Percentiles rank a stretch among this genome's conserved stretches.
These are phyloP conservation scores for Arabis alpina DNA, from an alignment of 345 rosid genomes.

Conservation along the genomic window DNA sequence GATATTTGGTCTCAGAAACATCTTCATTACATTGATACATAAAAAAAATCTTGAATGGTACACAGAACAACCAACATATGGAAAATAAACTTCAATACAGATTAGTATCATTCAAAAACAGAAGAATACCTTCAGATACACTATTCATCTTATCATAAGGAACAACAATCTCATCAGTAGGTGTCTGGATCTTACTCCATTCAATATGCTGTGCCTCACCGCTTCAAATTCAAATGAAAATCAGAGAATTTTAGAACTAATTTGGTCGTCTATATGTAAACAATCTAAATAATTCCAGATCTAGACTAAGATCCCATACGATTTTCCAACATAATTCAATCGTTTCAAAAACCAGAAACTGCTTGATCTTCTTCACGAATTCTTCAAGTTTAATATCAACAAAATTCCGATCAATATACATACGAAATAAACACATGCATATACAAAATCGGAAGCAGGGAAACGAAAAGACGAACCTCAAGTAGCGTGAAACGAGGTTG, in stretches of 20 bases:
- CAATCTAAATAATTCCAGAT: conserved; percentile 17
- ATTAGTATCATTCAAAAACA: neutral
- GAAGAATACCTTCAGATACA: conserved; percentile 42
- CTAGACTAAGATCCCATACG: conserved; percentile 35
- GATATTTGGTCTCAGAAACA: conserved; percentile 70
- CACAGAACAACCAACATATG: no score
- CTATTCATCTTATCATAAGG: conserved; percentile 48
- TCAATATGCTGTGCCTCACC: conserved; percentile 58
- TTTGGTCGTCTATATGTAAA: conserved; percentile 27
- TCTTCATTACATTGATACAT: conserved; percentile 38
- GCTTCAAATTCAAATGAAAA: conserved; percentile 30
- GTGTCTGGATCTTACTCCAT: conserved; percentile 60
- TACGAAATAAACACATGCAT: neutral
- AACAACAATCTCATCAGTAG: conserved; percentile 57
- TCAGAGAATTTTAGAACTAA: neutral
- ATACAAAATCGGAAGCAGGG: neutral
- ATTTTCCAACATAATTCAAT: neutral
- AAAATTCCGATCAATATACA: neutral
- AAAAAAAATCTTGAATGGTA: no score
- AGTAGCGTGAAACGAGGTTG: conserved; percentile 82
- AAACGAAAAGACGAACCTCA: conserved; percentile 58
- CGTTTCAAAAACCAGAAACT: neutral
- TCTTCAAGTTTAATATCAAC: neutral
- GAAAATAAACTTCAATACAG: neutral
- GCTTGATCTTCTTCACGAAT: no score